Evolutionary conservation across 345 rosid genomes (phyloP), one percentile per base, ranked within the genome.

Genomic region (Aquilaria yunnanensis): DNA sequence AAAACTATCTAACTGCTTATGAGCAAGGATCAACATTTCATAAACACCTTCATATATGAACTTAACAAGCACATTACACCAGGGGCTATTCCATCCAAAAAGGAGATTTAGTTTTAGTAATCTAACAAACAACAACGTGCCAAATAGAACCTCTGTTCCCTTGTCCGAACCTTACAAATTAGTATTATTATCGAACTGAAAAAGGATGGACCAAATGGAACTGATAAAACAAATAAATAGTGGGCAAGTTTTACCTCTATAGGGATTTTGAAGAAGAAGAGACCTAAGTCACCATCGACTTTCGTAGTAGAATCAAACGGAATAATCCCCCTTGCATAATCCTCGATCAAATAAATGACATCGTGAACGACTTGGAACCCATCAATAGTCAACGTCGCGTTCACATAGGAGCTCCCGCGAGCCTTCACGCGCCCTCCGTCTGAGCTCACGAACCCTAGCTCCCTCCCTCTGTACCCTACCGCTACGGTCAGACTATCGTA

Each of bases 401-500:
- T 56, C 55, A 93, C 75, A 33, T 80, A 88, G 41, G 90, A 88
- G 56, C 82, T 75, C 60, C 79, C 85, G 51, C 92, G 71, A 9
- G 92, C 90, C 60, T 81, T 76, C 50, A 93, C 59, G 47, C 62
- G 70, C 29, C 84, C 92, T 11, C 96, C 92, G 1, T 31, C 46
- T 11, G 96, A 83, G 13, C 58, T 77, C 12, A 80, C 90, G 48
- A 81, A 30, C 67, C 96, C 97, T 56, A 93, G 74, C 79, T 85
- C 81, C 70, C 84, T 80, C 66, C 87, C 97, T 70, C 92, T 65
- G 69, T 90, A 93, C 59, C 97, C 93, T 56, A 93, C 73, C 43
- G 87, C 81, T 14, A 84, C 89, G 14, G 54, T 65, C 7, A 93
- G 85, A 31, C 86, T 75, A 29, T 82, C 74, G 65, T 86, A 85